Conservation (phyloP, 805 yeast genomes). For the Pichia rugopelliculosa region DNA sequence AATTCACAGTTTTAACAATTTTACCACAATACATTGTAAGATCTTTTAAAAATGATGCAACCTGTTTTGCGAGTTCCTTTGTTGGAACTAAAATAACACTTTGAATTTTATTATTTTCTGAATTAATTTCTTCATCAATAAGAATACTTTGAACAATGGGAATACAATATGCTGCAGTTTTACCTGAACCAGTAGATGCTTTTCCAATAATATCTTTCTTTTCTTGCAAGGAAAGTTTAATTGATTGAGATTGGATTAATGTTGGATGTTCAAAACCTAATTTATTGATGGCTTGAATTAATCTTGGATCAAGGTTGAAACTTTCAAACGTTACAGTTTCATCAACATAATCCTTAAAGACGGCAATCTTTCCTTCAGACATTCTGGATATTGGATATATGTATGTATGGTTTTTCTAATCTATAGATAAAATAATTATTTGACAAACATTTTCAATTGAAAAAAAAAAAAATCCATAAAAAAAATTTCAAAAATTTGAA, state of each 20-base stretch:
- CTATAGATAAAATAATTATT: neutral
- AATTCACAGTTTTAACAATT: slow-evolving; percentile 55
- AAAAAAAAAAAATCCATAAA: neutral
- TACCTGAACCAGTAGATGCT: slow-evolving; percentile 95
- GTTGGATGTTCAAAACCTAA: slow-evolving; percentile 84
- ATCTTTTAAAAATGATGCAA: slow-evolving; percentile 58
- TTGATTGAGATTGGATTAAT: slow-evolving; percentile 82
- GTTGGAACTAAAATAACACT: slow-evolving; percentile 87
- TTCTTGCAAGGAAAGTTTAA: slow-evolving; percentile 84
- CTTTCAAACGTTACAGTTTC: slow-evolving; percentile 65
- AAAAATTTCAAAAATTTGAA: neutral
- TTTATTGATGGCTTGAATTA: slow-evolving; percentile 75
- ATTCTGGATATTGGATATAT: slow-evolving; percentile 7
- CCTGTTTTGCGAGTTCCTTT: slow-evolving; percentile 85
- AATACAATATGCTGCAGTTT: slow-evolving; percentile 82
- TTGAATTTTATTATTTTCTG: slow-evolving; percentile 30
- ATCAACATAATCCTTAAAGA: slow-evolving; percentile 63
- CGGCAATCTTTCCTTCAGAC: slow-evolving; percentile 33
- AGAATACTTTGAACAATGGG: slow-evolving; percentile 81
- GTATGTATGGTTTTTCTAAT: no score
- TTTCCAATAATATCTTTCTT: slow-evolving; percentile 88
- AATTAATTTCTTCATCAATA: slow-evolving; percentile 26
- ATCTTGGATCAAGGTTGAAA: slow-evolving; percentile 73
- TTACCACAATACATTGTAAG: slow-evolving; percentile 66
- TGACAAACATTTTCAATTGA: neutral